Conservation (phyloP, 2,329 filamentous ascomycete species). For the Cercospora canescens region DNA sequence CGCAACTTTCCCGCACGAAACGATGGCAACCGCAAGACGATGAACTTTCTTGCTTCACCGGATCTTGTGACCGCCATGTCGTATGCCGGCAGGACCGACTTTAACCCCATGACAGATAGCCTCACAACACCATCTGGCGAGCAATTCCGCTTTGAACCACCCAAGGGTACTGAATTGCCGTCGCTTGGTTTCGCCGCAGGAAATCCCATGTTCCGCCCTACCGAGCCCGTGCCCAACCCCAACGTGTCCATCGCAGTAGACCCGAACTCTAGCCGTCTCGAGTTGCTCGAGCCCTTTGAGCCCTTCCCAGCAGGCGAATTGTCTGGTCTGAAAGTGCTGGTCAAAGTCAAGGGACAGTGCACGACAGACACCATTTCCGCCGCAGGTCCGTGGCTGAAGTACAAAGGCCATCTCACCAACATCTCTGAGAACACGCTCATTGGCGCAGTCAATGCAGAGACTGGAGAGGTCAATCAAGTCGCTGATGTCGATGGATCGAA, state of each 20-base stretch:
- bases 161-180: slow-evolving; percentile 60
- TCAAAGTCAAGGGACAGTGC: slow-evolving; percentile 97
- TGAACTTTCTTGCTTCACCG: slow-evolving; percentile 98
- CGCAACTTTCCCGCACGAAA: slow-evolving; percentile 97
- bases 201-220: slow-evolving; percentile 71
- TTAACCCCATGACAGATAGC: slow-evolving; percentile 91
- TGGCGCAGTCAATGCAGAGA: slow-evolving; percentile 88
- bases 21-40: slow-evolving; percentile 92
- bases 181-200: slow-evolving; percentile 79
- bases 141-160: slow-evolving; percentile 80
- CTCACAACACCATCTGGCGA: slow-evolving; percentile 77
- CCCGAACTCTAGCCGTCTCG: slow-evolving; percentile 85
- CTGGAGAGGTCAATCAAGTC: slow-evolving; percentile 86
- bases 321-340: slow-evolving; percentile 76
- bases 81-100: slow-evolving; percentile 87
- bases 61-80: slow-evolving; percentile 96
- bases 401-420: slow-evolving; percentile 98
- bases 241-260: slow-evolving; percentile 73
- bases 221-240: slow-evolving; percentile 70
- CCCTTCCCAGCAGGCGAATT: slow-evolving; percentile 77
- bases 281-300: slow-evolving; percentile 85
- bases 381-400: slow-evolving; percentile 96
- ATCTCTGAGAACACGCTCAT: slow-evolving; percentile 97
- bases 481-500: slow-evolving; percentile 77
- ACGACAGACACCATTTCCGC: slow-evolving; percentile 99